These are phyloP conservation scores for Colletotrichum sp. DNA, from an alignment of 2,329 filamentous ascomycete genomes.

Conservation along the genomic window DNA sequence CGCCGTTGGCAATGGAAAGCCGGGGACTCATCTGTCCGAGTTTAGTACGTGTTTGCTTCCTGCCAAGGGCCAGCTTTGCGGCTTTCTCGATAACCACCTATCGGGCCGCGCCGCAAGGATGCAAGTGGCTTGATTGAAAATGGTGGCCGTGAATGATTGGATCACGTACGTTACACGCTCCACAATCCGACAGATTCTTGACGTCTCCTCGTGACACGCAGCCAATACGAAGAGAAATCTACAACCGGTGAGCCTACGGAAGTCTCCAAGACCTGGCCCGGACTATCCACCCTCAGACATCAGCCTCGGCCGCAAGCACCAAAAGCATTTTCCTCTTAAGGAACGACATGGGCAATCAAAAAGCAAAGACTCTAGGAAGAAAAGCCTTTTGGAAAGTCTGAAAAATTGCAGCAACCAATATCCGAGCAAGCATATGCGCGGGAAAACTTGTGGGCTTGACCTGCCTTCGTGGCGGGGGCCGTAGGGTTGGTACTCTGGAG, in stretches of 20 bases:
- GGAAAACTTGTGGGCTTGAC: not conserved
- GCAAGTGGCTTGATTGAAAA: not conserved
- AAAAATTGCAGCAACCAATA: not conserved
- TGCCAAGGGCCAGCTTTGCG: not conserved
- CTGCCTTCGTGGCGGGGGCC: not conserved
- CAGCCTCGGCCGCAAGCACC: not conserved
- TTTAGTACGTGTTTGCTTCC: not conserved
- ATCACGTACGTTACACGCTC: not conserved
- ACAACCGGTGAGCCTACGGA: not conserved
- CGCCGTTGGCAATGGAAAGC: not conserved
- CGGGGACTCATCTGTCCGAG: not conserved
- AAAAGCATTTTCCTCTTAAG: not conserved
- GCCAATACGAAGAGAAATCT: not conserved
- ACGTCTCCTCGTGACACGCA: not conserved
- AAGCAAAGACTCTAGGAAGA: not conserved
- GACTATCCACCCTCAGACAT: not conserved
- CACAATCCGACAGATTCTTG: not conserved
- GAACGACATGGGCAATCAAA: not conserved
- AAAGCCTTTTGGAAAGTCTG: not conserved
- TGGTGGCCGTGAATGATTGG: not conserved
- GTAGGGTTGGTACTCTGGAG: not conserved
- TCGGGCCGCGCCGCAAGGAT: slow-evolving; percentile 12
- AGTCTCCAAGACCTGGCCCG: not conserved
- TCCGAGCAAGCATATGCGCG: not conserved
- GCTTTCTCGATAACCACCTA: slow-evolving; percentile 3